Percentiles rank a stretch among this genome's conserved stretches.
These are phyloP conservation scores for Ambrosia artemisiifolia DNA, from an alignment of 129 eudicot species.

Conservation along the genomic window DNA sequence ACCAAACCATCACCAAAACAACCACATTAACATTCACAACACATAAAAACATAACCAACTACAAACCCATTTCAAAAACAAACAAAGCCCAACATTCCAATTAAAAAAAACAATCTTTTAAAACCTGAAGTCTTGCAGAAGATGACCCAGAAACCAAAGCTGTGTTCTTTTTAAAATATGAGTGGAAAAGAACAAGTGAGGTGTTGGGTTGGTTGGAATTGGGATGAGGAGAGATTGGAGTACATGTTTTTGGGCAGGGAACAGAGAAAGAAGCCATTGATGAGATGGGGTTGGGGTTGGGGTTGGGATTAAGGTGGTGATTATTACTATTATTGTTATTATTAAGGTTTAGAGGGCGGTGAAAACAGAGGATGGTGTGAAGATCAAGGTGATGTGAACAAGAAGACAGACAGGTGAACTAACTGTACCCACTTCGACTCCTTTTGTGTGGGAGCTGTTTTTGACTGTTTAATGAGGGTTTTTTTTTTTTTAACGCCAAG, in stretches of 20 bases:
- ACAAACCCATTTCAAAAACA: no score
- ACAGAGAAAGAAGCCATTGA: constrained; percentile 58
- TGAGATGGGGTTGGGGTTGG: not conserved
- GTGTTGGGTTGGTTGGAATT: constrained; percentile 20
- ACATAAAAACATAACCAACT: no score
- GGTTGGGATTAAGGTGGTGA: not conserved
- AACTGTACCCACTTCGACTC: constrained; percentile 3
- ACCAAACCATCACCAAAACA: no score
- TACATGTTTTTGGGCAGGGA: constrained; percentile 48
- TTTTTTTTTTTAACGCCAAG: no score
- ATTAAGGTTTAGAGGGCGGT: constrained; percentile 12
- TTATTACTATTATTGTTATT: not conserved
- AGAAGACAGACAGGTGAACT: not conserved
- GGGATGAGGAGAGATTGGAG: constrained; percentile 9
- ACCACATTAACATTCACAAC: no score
- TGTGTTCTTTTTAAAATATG: constrained; percentile 24
- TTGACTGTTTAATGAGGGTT: not conserved
- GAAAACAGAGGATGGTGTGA: constrained; percentile 11
- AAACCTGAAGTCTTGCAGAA: constrained; percentile 26
- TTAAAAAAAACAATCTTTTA: not conserved
- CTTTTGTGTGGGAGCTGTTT: not conserved
- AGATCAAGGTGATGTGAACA: constrained; percentile 19
- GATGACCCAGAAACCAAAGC: constrained; percentile 1
- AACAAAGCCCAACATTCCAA: not conserved
- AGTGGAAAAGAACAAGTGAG: constrained; percentile 28